Base-by-base conservation (phyloP, 75 land plant species). In the Chamaecyparis obtusa region DNA sequence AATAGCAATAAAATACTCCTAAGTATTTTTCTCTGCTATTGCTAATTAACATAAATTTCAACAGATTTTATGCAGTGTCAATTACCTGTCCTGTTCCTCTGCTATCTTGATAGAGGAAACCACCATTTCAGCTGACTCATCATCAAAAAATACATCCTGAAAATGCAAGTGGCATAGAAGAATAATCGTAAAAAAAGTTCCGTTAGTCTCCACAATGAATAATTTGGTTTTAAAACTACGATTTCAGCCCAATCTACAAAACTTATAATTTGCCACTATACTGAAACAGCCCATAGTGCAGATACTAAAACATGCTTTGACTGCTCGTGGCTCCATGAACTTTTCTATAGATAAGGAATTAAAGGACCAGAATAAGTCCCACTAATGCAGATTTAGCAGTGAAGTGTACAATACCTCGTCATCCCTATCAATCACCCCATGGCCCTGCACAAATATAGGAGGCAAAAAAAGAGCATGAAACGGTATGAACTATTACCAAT, bases 91-190 rank as follows among this genome's bases (percentile, higher is more conserved):
- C 60, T 96, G 97, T 24, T 98, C 99, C 80, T 95, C 99, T 30
- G 97, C 95, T 17, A 98, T 86, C n/a, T 97, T 94, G 83, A 98
- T 87, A 33, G 98, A 96, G 79, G 99, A 98, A 56, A 98, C 94
- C 11, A 98, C 99, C 86, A 95, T 96, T 91, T 98, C 99, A 39
- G 99, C 99, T 83, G 99, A 94, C 89, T 98, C 99, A 90, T 98
- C 98, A 91, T 98, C 99, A 90, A 98, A 98, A 85, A 94, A 98
- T 21, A 98, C 99, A 92, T 98, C 99, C 99, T 98, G 96, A 88
- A 79, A 75, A 89, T 72, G 10, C 33, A 33, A 32, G 76, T 9
- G 15, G 76, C 76, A 72, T 72, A 33, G 13, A 72, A 72, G 76
- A 72, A 72, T 9, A 33, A 72, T 74, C 36, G 14, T 46, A 80